Base-by-base conservation (phyloP, 2,329 filamentous ascomycete genomes). In the Hirsutella rhossiliensis region DNA sequence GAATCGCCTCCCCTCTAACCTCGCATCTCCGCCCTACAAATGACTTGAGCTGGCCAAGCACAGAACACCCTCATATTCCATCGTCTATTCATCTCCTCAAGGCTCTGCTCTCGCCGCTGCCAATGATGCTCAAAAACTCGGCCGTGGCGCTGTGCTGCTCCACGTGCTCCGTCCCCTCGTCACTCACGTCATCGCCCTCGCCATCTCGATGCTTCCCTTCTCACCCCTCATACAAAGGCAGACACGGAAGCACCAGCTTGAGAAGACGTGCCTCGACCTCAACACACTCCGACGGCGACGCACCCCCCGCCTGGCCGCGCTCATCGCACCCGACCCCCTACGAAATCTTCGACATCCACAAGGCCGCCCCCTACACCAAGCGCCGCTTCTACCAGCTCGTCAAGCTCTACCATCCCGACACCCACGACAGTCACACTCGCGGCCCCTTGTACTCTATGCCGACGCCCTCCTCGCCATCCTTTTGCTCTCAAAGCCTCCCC, bases 371-470 rank as follows among this genome's bases (percentile, higher is more conserved):
- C 2, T 97, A 98, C 62, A 82, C 77, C 49, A 97, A 98, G 64
- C 67, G 73, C 38, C 79, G 79, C 47, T 98, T 88, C 72, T 92
- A 94, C 63, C 76, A 90, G 57, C 77, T 98, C 43, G 92, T 94
- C 46, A 98, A 97, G 68, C 71, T 94, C 40, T 98, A 98, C 66
- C 92, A 98, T 58, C 92, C 92, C 0, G 92, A 98, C 62, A 77
- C 76, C 47, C 69, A 66, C 40, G 45, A 54, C 37, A 44, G 48
- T n/a, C 36, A 36, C n/a, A 18, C 5, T n/a, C 12, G 31, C 23
- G 23, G 3, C 5, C 5, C 23, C 23, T 9, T 9, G 23, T 27
- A 27, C 31, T n/a, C n/a, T 5, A n/a, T 11, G 34, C n/a, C 34
- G 13, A 12, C 37, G 13, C 15, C 42, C 8, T 6, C 31, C 20